Conservation (phyloP, 2,329 filamentous ascomycete genomes). For the Fusarium austroafricanum region DNA sequence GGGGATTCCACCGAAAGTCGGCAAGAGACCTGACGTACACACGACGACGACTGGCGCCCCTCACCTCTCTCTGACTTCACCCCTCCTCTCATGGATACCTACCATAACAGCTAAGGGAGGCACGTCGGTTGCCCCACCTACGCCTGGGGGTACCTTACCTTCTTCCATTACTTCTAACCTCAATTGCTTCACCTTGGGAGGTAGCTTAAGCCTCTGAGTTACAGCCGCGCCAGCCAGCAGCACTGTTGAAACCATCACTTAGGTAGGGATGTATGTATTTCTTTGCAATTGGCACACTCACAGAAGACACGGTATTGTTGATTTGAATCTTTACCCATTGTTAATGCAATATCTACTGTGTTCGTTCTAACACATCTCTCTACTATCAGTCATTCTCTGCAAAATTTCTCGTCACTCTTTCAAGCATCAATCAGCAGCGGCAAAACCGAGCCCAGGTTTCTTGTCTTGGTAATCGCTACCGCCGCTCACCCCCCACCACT, state of each 20-base stretch:
- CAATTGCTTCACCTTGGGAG: conserved; percentile 26
- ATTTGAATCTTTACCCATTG: background rate
- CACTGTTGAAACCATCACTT: background rate
- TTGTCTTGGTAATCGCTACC: conserved; percentile 35
- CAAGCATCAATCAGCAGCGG: background rate
- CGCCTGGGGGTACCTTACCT: too few relatives aligned
- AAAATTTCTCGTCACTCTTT: conserved; percentile 7
- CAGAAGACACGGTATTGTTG: background rate
- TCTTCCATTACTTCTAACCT: conserved; percentile 33
- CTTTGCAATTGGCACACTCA: background rate
- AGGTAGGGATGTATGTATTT: background rate
- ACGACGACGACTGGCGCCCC: conserved; percentile 32
- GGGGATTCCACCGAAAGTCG: conserved; percentile 36
- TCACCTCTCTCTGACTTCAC: conserved; percentile 16
- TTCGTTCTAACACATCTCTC: background rate
- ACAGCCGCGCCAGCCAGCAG: conserved; percentile 41
- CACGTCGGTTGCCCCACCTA: conserved; percentile 24
- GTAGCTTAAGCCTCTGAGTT: conserved; percentile 15
- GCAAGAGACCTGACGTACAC: conserved; percentile 42
- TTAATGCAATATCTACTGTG: background rate
- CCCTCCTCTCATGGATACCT: conserved; percentile 30
- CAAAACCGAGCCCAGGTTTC: conserved; percentile 16
- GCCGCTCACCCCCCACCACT: conserved; percentile 23
- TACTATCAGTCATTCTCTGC: conserved; percentile 12
- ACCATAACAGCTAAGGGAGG: too few relatives aligned